A percentile compares a stretch with the other conserved stretches of the same genome.
These are phyloP conservation scores for Rhizoctonia solani DNA, from an alignment of 1,284 basidiomycete species.

Conservation along the genomic window DNA sequence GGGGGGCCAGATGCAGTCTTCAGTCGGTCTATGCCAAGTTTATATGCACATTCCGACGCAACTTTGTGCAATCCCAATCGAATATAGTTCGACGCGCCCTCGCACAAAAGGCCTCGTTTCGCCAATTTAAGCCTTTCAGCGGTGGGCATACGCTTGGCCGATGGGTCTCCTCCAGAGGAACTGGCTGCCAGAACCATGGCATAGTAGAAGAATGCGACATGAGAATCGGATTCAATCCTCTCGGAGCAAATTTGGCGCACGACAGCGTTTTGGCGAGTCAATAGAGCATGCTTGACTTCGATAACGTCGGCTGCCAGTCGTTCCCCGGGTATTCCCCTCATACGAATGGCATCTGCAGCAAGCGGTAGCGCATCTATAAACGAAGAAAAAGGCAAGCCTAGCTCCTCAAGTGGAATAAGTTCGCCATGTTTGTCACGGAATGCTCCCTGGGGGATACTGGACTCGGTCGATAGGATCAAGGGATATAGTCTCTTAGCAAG, in stretches of 20 bases:
- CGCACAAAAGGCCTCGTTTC: constrained; percentile 21
- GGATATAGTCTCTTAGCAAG: constrained; percentile 21
- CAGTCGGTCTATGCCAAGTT: constrained; percentile 11
- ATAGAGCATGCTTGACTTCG: constrained; percentile 14
- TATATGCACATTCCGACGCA: constrained; percentile 24
- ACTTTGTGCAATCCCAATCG: constrained; percentile 29
- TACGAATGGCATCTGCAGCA: constrained; percentile 18
- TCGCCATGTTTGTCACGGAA: constrained; percentile 12
- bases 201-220: constrained; percentile 16
- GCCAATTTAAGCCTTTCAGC: constrained; percentile 28
- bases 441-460: constrained; percentile 26
- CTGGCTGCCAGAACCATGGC: constrained; percentile 11
- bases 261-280: not conserved
- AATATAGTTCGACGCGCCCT: not conserved
- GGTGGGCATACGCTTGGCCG: constrained; percentile 6
- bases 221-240: constrained; percentile 18
- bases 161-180: not conserved
- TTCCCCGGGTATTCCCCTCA: constrained; percentile 9
- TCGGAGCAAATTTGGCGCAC: constrained; percentile 18
- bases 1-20: constrained; percentile 9
- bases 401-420: constrained; percentile 9
- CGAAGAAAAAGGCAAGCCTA: constrained; percentile 18
- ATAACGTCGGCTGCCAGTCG: constrained; percentile 5
- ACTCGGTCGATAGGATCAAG: constrained; percentile 20
- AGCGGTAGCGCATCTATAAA: constrained; percentile 22